phyloP scores from a whole-genome alignment of 1,284 basidiomycete species.

The Ceratorhiza oryzae-sativae region DNA sequence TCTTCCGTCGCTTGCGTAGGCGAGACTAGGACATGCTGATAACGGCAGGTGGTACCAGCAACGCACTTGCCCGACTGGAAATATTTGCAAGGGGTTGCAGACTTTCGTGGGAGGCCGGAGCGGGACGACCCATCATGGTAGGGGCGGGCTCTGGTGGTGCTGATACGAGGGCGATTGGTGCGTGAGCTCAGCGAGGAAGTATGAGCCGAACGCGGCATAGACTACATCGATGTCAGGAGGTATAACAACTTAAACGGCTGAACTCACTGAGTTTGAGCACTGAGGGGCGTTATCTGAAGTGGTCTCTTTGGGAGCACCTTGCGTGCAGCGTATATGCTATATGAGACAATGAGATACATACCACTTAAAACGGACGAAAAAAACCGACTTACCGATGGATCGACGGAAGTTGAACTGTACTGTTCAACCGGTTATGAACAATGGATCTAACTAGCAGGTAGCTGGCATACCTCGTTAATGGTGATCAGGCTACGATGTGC shows the following conservation, averaged over 20 bases:
- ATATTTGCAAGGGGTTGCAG: conserved; percentile 21
- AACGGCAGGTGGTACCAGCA: conserved; percentile 22
- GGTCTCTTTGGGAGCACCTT: not conserved
- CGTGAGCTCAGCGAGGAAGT: conserved; percentile 1
- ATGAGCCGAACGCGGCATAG: conserved; percentile 21
- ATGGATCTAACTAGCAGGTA: not conserved
- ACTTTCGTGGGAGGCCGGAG: not conserved
- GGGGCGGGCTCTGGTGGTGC: conserved; percentile 27
- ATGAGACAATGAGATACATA: not conserved
- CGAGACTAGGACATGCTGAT: conserved; percentile 10
- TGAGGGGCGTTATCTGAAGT: not conserved
- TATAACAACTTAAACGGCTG: not conserved
- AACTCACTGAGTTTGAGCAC: not conserved
- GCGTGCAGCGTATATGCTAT: not conserved
- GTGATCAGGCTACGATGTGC: not conserved
- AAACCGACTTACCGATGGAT: not conserved
- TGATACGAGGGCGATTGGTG: conserved; percentile 23
- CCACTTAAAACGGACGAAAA: not conserved
- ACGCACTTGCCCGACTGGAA: conserved; percentile 26
- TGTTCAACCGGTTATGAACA: not conserved
- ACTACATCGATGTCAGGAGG: not conserved
- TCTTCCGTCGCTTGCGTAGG: conserved; percentile 14
- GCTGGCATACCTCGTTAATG: conserved; percentile 11
- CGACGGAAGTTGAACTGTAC: not conserved
- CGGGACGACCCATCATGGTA: conserved; percentile 31